phyloP scores from a whole-genome alignment of 1,284 basidiomycete genomes.

The Sanguinoderma infundibulare region DNA sequence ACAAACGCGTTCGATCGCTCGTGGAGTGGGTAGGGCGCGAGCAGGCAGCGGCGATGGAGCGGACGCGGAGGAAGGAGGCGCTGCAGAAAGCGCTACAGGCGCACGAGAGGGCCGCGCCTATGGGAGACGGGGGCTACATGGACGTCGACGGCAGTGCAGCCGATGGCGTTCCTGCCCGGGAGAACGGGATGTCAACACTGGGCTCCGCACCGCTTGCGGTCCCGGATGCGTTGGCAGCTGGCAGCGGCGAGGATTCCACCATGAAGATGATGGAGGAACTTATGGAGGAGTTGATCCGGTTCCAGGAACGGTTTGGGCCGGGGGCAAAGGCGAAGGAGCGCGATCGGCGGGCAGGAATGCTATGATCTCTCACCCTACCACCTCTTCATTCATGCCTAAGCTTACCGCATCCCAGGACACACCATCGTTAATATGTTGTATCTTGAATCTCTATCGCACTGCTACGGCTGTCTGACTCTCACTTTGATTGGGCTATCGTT shows the following conservation, averaged over 20 bases:
- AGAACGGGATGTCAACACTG: conserved; percentile 19
- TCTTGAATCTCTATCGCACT: conserved; percentile 24
- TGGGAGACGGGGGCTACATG: conserved; percentile 17
- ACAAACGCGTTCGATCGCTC: conserved; percentile 90
- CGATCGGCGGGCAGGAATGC: conserved; percentile 45
- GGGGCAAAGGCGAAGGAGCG: conserved; percentile 63
- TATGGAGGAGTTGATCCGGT: conserved; percentile 84
- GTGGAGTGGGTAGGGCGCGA: conserved; percentile 92
- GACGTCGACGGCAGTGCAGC: conserved; percentile 12
- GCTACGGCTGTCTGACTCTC: conserved; percentile 20
- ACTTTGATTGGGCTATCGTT: conserved; percentile 16
- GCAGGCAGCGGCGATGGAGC: conserved; percentile 77
- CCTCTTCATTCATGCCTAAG: conserved; percentile 1
- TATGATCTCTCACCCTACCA: conserved; percentile 33
- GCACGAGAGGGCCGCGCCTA: conserved; percentile 15
- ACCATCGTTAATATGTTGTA: conserved; percentile 21
- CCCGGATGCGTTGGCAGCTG: neutral
- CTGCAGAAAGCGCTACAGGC: conserved; percentile 58
- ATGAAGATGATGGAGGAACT: conserved; percentile 88
- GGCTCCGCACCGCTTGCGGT: conserved; percentile 2
- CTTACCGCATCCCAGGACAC: conserved; percentile 15
- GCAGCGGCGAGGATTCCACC: conserved; percentile 39
- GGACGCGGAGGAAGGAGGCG: conserved; percentile 69
- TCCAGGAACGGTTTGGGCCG: conserved; percentile 85
- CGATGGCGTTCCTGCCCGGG: conserved; percentile 27